Evolutionary conservation across 768 basidiomycete species (phyloP), one percentile per base, ranked within the genome.

Genomic region (Rubroboletus pulcherrimus): DNA sequence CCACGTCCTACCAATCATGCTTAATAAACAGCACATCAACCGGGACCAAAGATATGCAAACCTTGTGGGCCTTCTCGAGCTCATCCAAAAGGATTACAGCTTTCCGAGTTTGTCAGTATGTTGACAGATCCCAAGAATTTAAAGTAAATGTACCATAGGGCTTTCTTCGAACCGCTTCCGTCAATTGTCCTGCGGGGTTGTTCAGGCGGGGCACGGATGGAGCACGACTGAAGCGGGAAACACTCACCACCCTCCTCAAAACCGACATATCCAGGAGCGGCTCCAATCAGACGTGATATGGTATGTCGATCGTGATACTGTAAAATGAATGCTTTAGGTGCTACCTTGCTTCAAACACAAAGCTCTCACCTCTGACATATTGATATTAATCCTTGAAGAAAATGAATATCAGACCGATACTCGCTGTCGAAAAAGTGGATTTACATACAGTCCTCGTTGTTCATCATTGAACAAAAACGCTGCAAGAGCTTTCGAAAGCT

Each of bases 241-340:
- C 41, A 61, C 77, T 53, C 57, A 83, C 89, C 90, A 33, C 83
- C 80, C 60, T 85, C 84, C 56, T 87, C 85, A 60, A 84, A 82
- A 9, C 85, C 87, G 7, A 97, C 86, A 65, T 94, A 96, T 4
- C 95, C 95, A 8, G 95, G 92, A 0, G 93, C 91, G 2, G 93
- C 90, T 53, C 95, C 96, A 49, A 98, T 92, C 24, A 98, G 75
- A 5, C 93, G 80, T 0, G 92, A 91, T 50, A 98, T 87, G 0
- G 92, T 93, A 66, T 98, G 92, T 51, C 93, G 83, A 61, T 95
- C 94, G 49, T 92, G 90, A 64, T 89, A 97, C 81, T 92, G 71
- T n/a, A 48, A 37, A 37, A 4, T 11, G 0, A 14, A 43, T 38
- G 47, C 9, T 34, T 39, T 34, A 40, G n/a, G 1, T 9, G 21